Evolutionary conservation across 1,284 basidiomycete species (phyloP), one percentile per base, ranked within the genome.

Genomic region (Apiotrichum montevideense): DNA sequence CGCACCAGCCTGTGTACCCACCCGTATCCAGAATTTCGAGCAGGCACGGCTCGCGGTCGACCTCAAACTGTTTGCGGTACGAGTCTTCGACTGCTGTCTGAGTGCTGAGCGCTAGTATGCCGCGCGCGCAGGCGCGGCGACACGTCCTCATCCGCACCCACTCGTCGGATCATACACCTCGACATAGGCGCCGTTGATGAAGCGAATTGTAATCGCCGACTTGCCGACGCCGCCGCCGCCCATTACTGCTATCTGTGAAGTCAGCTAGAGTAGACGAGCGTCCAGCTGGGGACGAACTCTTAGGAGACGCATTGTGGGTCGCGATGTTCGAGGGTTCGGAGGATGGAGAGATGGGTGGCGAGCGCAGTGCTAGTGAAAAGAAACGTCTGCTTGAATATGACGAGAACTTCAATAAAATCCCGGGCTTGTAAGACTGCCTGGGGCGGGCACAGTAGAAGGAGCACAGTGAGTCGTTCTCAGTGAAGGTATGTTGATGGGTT

Each of bases 191-290:
- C 66, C 66, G 44, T 66, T 66, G 56, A 72, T 65, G 55, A 73
- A 71, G 29, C 67, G 62, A 6, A 70, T 63, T 33, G 69, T 69
- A 10, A 72, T 33, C 9, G 69, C 64, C 7, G 58, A 60, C 58
- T 74, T 74, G 7, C 72, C 72, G 6, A 74, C 71, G 10, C 72
- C 72, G 43, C 69, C 69, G 6, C 64, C 58, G n/a, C 71, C 68
- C 64, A 72, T 65, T 7, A 71, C 67, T 2, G 66, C 68, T 45
- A 63, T 63, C 67, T 70, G 53, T 14, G 15, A 51, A 21, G 21
- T 41, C 32, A 9, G 39, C 6, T 11, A 21, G 4, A 29, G 4
- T n/a, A 9, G 15, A n/a, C 41, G 14, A 11, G 8, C n/a, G 37
- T 8, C 9, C 37, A 8, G 37, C 37, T 13, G n/a, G 48, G n/a